Evolutionary conservation across 1,139 yeast genomes (phyloP).

Genomic region (Geotrichum phurueaensis): DNA sequence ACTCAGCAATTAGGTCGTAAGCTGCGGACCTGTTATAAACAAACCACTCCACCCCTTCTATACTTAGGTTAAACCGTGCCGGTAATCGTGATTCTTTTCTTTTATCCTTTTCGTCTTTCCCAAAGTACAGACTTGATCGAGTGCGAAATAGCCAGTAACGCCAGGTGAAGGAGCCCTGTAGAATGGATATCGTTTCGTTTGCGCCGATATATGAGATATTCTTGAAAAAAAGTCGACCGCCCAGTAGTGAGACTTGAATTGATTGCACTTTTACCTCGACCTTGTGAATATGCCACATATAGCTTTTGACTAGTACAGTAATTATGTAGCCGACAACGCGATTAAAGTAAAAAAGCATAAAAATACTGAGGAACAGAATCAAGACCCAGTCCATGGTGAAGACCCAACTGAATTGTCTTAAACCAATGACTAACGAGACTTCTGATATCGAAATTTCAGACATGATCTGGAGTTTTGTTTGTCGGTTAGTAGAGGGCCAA

Average conservation of each 20-base stretch:
- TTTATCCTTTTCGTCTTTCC: slow-evolving; percentile 13
- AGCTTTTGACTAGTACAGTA: slow-evolving; percentile 46
- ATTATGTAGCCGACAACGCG: slow-evolving; percentile 61
- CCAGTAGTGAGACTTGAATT: slow-evolving; percentile 65
- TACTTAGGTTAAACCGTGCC: slow-evolving; percentile 50
- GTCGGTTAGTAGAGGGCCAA: neutral
- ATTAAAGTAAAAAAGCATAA: slow-evolving; percentile 70
- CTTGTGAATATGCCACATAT: slow-evolving; percentile 58
- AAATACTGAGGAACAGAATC: slow-evolving; percentile 54
- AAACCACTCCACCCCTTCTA: slow-evolving; percentile 78
- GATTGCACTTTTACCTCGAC: slow-evolving; percentile 64
- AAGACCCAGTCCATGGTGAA: slow-evolving; percentile 80
- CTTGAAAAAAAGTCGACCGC: slow-evolving; percentile 75
- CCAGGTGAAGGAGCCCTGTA: slow-evolving; percentile 79
- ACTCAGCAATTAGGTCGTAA: slow-evolving; percentile 58
- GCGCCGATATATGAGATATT: slow-evolving; percentile 65
- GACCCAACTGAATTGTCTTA: slow-evolving; percentile 61
- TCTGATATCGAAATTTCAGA: neutral
- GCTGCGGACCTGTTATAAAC: slow-evolving; percentile 73
- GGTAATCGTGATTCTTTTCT: slow-evolving; percentile 48
- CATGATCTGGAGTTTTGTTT: neutral
- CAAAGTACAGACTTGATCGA: slow-evolving; percentile 26
- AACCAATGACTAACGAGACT: slow-evolving; percentile 21
- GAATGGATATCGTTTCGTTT: slow-evolving; percentile 62
- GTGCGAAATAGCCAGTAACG: slow-evolving; percentile 65